Base-by-base conservation (phyloP, 176 grass and related monocot genomes). In the Rhipidocladum racemiflorum region DNA sequence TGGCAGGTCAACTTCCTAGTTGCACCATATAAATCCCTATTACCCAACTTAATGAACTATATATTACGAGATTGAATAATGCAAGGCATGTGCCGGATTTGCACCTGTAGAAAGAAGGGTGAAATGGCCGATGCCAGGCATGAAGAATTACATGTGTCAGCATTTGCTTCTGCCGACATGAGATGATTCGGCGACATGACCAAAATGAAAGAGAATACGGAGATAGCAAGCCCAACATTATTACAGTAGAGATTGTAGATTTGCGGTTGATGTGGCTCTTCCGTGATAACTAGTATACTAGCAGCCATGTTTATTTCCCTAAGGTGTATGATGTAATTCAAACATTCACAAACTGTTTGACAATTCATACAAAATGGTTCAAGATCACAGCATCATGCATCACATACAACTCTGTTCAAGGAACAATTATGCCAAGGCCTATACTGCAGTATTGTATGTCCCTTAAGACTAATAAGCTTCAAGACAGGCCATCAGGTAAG, bases 1-100 rank as follows among this genome's bases (percentile, higher is more conserved):
- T 74, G 44, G 32, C 2, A 80, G 68, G 77, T 67, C 68, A 81
- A 86, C 76, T 80, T 59, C 48, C 27, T 56, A 72, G 1, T 9
- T 69, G 27, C 64, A 45, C 45, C 18, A 73, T 9, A 66, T 7
- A 64, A 43, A 62, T 20, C n/a, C 66, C 45, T 59, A 49, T 21
- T 21, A 6, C 11, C 16, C 30, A 62, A 64, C 65, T 51, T 78
- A 67, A 50, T 14, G 4, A 49, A 78, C 25, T 30, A 21, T 5
- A n/a, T n/a, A n/a, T n/a, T 18, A 2, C 4, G 45, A 28, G 20
- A 74, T 15, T 51, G 38, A 79, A 9, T 24, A 35, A 40, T 9
- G 15, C 25, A 56, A 73, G 29, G 10, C 59, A 56, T 59, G 14
- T 54, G 25, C 9, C 25, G 4, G 35, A 64, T 42, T 18, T 60